Conservation (phyloP, 306 rosid genomes). For the Casuarina cunninghamiana region DNA sequence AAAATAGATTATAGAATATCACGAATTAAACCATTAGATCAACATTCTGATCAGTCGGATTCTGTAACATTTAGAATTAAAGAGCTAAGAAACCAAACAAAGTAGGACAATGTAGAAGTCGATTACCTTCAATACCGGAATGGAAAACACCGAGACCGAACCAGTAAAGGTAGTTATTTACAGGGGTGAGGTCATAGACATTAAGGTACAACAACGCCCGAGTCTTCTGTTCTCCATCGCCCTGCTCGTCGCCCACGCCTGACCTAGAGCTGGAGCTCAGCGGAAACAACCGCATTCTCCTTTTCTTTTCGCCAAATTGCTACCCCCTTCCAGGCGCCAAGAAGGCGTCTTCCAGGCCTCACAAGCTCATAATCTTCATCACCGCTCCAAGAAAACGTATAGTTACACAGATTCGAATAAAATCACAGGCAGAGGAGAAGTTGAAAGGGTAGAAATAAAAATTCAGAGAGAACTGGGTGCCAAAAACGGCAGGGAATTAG, state of each 20-base stretch:
- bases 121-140: slow-evolving; percentile 91
- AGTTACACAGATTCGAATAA: neutral
- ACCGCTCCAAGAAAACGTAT: slow-evolving; percentile 27
- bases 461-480: too few relatives aligned
- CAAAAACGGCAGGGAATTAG: too few relatives aligned
- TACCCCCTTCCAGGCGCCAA: slow-evolving; percentile 29
- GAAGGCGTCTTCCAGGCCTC: slow-evolving; percentile 19
- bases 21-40: too few relatives aligned
- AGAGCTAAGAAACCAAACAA: neutral
- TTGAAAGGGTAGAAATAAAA: neutral
- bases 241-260: slow-evolving; percentile 45
- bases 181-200: slow-evolving; percentile 87
- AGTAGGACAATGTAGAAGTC: neutral
- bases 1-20: too few relatives aligned
- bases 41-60: neutral
- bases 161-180: slow-evolving; percentile 78
- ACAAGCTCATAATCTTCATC: slow-evolving; percentile 38
- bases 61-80: neutral
- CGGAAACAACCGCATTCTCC: slow-evolving; percentile 79
- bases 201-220: slow-evolving; percentile 70
- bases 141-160: slow-evolving; percentile 84
- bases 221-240: slow-evolving; percentile 22
- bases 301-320: slow-evolving; percentile 2
- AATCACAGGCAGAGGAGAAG: neutral
- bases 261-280: slow-evolving; percentile 44